Conservation (phyloP, 2,329 filamentous ascomycete genomes). For the Drechslerella stenobrocha region DNA sequence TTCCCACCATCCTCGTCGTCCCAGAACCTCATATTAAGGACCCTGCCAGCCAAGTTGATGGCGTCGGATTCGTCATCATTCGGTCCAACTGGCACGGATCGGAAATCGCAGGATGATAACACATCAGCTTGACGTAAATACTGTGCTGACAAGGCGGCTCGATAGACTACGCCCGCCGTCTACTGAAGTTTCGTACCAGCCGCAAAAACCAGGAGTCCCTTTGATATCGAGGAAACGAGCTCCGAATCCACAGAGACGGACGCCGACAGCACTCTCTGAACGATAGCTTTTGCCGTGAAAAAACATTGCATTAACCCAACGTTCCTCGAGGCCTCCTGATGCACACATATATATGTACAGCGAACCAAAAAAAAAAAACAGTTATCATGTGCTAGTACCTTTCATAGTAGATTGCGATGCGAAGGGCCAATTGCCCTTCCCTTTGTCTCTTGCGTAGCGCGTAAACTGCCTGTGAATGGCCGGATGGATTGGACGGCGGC, state of each 20-base stretch:
- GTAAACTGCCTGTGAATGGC: not conserved
- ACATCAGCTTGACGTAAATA: constrained; percentile 5
- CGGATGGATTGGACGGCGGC: not conserved
- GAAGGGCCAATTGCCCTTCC: not conserved
- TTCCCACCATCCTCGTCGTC: constrained; percentile 73
- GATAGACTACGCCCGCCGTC: constrained; percentile 39
- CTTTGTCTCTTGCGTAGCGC: not conserved
- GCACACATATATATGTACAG: no score
- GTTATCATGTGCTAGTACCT: constrained; percentile 15
- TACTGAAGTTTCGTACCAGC: constrained; percentile 58
- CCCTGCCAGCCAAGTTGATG: constrained; percentile 78
- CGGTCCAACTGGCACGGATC: constrained; percentile 65
- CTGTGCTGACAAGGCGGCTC: not conserved
- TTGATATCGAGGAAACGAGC: constrained; percentile 85
- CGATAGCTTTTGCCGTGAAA: constrained; percentile 67
- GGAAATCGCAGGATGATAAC: not conserved
- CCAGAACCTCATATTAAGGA: constrained; percentile 90
- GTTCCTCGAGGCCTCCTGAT: not conserved
- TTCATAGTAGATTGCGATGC: constrained; percentile 20
- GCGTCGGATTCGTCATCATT: constrained; percentile 88
- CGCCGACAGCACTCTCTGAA: constrained; percentile 91
- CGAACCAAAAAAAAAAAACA: no score
- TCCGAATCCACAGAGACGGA: constrained; percentile 93
- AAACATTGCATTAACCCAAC: no score
- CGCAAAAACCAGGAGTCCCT: constrained; percentile 85